Conservation (phyloP, 2,329 filamentous ascomycete species). For the Pezicula carpinea region DNA sequence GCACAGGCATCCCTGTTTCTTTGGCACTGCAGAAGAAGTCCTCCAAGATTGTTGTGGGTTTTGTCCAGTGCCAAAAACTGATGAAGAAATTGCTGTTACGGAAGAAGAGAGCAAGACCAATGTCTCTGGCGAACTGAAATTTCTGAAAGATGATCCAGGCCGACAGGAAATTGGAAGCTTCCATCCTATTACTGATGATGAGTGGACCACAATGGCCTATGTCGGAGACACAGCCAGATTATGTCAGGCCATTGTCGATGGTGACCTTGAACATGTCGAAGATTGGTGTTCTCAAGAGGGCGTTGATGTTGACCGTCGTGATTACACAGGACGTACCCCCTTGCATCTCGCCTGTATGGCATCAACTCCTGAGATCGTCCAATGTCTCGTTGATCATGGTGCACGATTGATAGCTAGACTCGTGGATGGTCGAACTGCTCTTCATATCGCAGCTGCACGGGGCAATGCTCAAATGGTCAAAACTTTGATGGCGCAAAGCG, state of each 20-base stretch:
- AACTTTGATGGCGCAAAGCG: slow-evolving; percentile 68
- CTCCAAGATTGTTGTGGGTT: slow-evolving; percentile 77
- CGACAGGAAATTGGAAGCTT: slow-evolving; percentile 70
- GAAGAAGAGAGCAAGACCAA: slow-evolving; percentile 72
- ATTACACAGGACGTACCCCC: slow-evolving; percentile 74
- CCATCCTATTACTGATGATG: slow-evolving; percentile 74
- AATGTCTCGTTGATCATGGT: slow-evolving; percentile 65
- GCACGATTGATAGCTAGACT: slow-evolving; percentile 70
- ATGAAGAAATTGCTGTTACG: slow-evolving; percentile 66
- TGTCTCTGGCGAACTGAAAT: slow-evolving; percentile 67
- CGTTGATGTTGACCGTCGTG: slow-evolving; percentile 66
- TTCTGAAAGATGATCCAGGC: slow-evolving; percentile 77
- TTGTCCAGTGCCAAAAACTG: slow-evolving; percentile 65
- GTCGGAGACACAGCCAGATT: slow-evolving; percentile 72
- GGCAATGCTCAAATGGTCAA: slow-evolving; percentile 66
- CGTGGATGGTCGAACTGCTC: slow-evolving; percentile 73
- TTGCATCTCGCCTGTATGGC: slow-evolving; percentile 70
- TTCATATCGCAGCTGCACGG: slow-evolving; percentile 74
- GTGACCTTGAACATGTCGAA: slow-evolving; percentile 64
- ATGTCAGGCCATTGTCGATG: slow-evolving; percentile 76
- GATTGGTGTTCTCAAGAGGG: slow-evolving; percentile 66
- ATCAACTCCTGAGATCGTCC: slow-evolving; percentile 66
- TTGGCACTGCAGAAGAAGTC: slow-evolving; percentile 70
- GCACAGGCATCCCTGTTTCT: slow-evolving; percentile 82
- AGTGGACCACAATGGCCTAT: slow-evolving; percentile 92